Percentiles rank a stretch among this genome's conserved stretches.
Evolutionary conservation across 1,284 basidiomycete genomes (phyloP).

Genomic region (Ceratorhiza oryzae-sativae): DNA sequence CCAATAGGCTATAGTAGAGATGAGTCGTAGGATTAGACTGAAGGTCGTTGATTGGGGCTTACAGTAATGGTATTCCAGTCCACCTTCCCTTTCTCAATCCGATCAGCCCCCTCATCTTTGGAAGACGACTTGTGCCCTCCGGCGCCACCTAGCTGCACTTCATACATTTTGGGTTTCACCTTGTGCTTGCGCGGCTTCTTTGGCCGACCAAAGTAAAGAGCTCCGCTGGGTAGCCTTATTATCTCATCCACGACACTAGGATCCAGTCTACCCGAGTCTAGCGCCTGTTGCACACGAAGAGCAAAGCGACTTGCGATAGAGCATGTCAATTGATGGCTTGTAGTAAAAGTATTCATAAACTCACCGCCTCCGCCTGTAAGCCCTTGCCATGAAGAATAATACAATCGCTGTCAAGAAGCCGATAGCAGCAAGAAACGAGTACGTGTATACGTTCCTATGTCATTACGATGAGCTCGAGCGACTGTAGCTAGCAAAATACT

Average conservation of each 20-base stretch:
- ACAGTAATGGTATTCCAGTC: slow-evolving; percentile 17
- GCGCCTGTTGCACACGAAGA: slow-evolving; percentile 17
- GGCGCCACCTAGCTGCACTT: not conserved
- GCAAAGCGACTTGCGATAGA: slow-evolving; percentile 20
- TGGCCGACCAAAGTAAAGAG: slow-evolving; percentile 4
- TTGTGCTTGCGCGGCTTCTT: slow-evolving; percentile 3
- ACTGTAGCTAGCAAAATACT: not conserved
- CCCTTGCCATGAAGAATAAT: slow-evolving; percentile 8
- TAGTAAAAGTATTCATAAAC: not conserved
- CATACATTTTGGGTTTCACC: slow-evolving; percentile 13
- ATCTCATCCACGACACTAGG: slow-evolving; percentile 12
- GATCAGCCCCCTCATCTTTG: not conserved
- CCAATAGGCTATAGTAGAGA: slow-evolving; percentile 14
- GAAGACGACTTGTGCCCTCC: not conserved
- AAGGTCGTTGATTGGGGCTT: not conserved
- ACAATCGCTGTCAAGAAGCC: slow-evolving; percentile 8
- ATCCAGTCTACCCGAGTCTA: slow-evolving; percentile 22
- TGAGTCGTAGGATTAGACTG: not conserved
- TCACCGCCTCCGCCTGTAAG: slow-evolving; percentile 2
- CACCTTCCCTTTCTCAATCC: not conserved
- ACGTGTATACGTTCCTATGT: slow-evolving; percentile 22
- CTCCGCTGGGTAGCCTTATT: slow-evolving; percentile 14
- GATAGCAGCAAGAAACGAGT: slow-evolving; percentile 20
- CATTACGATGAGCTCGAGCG: not conserved
- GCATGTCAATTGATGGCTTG: not conserved